A percentile compares a stretch with the other conserved stretches of the same genome.
Evolutionary conservation across 2,329 filamentous ascomycete species (phyloP).

Genomic region (Aspergillus pseudonomiae): DNA sequence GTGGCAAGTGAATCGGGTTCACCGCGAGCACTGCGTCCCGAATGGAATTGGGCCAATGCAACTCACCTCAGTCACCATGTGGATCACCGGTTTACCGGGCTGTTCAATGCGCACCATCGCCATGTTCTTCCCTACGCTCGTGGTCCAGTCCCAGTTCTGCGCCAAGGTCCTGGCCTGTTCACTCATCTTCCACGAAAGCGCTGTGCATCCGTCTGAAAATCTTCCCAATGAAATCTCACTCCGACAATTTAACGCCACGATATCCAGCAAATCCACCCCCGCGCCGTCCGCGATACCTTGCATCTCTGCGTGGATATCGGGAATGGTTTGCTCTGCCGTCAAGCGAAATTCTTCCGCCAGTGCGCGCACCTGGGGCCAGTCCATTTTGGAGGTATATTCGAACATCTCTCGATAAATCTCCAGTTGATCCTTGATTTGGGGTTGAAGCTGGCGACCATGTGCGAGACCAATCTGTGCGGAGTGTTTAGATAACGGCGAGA

Average conservation of each 20-base stretch:
- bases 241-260: slow-evolving; percentile 62
- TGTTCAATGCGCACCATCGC: slow-evolving; percentile 54
- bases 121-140: slow-evolving; percentile 54
- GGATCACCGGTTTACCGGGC: slow-evolving; percentile 50
- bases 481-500: not conserved
- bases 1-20: too few relatives aligned
- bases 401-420: slow-evolving; percentile 54
- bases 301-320: slow-evolving; percentile 49
- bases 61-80: slow-evolving; percentile 57
- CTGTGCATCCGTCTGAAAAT: slow-evolving; percentile 62
- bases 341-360: slow-evolving; percentile 53
- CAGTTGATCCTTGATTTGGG: slow-evolving; percentile 48
- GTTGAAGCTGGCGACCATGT: slow-evolving; percentile 47
- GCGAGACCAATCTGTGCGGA: slow-evolving; percentile 50
- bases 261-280: slow-evolving; percentile 50
- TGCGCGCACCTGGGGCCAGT: slow-evolving; percentile 50
- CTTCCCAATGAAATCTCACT: slow-evolving; percentile 63
- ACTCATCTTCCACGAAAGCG: slow-evolving; percentile 54
- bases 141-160: slow-evolving; percentile 65
- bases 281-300: slow-evolving; percentile 59
- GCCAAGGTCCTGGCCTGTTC: slow-evolving; percentile 45
- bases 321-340: slow-evolving; percentile 40
- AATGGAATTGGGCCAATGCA: not conserved
- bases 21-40: too few relatives aligned
- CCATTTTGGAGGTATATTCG: slow-evolving; percentile 48